A percentile compares a stretch with the other conserved stretches of the same genome.
phyloP scores from a whole-genome alignment of 441 rosid genomes.

The Croton setiger region DNA sequence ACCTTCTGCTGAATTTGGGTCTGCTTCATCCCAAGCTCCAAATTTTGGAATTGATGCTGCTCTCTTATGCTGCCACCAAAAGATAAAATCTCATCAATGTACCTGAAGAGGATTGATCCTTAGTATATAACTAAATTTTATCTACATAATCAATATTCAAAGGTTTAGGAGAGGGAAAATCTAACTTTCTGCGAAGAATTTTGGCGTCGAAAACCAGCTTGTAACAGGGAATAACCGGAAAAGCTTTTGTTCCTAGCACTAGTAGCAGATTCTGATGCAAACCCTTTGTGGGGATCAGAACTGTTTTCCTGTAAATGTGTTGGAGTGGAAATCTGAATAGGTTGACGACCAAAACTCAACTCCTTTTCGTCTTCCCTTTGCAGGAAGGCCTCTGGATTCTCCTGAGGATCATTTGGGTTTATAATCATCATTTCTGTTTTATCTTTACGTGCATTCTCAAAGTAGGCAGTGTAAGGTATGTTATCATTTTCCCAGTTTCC shows the following conservation, averaged over 20 bases:
- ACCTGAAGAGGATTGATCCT: no score
- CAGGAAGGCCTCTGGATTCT: slow-evolving; percentile 45
- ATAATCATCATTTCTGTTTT: slow-evolving; percentile 25
- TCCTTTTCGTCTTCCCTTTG: neutral
- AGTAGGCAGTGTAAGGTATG: slow-evolving; percentile 42
- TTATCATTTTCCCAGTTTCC: slow-evolving; percentile 58
- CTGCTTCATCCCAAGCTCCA: slow-evolving; percentile 58
- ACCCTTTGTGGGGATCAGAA: neutral
- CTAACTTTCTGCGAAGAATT: neutral
- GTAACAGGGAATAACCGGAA: slow-evolving; percentile 1
- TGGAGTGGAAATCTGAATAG: neutral
- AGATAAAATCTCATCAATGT: neutral
- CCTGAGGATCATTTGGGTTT: slow-evolving; percentile 54
- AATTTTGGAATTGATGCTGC: slow-evolving; percentile 46
- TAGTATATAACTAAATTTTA: no score
- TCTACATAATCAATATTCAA: no score
- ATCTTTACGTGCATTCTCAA: slow-evolving; percentile 51
- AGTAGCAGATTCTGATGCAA: slow-evolving; percentile 11
- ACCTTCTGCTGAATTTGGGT: slow-evolving; percentile 44
- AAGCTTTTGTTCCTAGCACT: slow-evolving; percentile 14
- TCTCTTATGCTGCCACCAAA: slow-evolving; percentile 29
- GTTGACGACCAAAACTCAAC: slow-evolving; percentile 10
- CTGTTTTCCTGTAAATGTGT: neutral
- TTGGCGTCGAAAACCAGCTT: neutral
- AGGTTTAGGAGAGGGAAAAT: no score